These are phyloP conservation scores for Hirschfeldia incana DNA, from an alignment of 345 rosid species.

Conservation along the genomic window DNA sequence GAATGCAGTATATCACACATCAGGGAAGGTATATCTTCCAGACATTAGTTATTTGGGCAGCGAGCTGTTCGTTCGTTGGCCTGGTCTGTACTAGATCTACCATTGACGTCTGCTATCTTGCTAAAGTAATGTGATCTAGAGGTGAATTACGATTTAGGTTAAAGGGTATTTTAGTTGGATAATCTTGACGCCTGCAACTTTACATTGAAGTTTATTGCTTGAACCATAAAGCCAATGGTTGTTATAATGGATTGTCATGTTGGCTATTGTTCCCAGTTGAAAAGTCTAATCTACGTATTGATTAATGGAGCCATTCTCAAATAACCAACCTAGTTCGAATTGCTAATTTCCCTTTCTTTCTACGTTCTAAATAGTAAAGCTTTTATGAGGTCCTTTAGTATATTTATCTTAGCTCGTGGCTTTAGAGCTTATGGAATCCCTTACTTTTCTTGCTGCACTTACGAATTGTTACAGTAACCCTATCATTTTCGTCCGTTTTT, in stretches of 20 bases:
- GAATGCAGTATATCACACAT: slow-evolving; percentile 48
- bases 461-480: not conserved
- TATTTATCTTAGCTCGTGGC: slow-evolving; percentile 2
- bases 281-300: not conserved
- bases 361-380: slow-evolving; percentile 3
- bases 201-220: slow-evolving; percentile 14
- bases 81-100: slow-evolving; percentile 11
- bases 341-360: slow-evolving; percentile 1
- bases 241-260: slow-evolving; percentile 13
- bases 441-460: slow-evolving; percentile 12
- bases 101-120: slow-evolving; percentile 1
- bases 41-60: slow-evolving; percentile 11
- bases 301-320: not conserved
- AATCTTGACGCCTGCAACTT: slow-evolving; percentile 15
- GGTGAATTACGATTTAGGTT: slow-evolving; percentile 9
- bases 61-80: slow-evolving; percentile 11
- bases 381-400: not conserved
- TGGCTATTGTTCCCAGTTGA: not conserved
- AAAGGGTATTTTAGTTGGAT: slow-evolving; percentile 11
- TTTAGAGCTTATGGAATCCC: not conserved
- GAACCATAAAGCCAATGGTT: slow-evolving; percentile 13
- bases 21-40: slow-evolving; percentile 52
- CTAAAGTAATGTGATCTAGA: slow-evolving; percentile 7
- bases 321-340: slow-evolving; percentile 9
- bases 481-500: not conserved